phyloP scores from a whole-genome alignment of 2,329 filamentous ascomycete genomes.

The Aspergillus persii region DNA sequence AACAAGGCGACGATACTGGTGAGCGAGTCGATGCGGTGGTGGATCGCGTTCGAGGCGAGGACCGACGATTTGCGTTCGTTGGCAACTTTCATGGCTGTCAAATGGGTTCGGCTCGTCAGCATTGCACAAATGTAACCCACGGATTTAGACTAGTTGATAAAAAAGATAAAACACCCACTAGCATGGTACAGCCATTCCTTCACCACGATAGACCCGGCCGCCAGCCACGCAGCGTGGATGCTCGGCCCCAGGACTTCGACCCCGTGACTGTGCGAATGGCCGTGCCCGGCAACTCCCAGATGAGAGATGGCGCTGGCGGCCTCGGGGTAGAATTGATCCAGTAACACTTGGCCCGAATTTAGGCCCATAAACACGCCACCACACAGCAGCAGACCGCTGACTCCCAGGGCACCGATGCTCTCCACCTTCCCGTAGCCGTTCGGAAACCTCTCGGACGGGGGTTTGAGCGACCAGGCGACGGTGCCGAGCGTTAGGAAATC shows the following conservation, averaged over 20 bases:
- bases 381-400: conserved; percentile 83
- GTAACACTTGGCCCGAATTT: conserved; percentile 67
- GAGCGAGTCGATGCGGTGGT: conserved; percentile 93
- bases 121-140: neutral
- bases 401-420: conserved; percentile 86
- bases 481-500: conserved; percentile 93
- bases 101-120: conserved; percentile 7
- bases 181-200: conserved; percentile 98
- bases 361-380: conserved; percentile 92
- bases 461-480: conserved; percentile 86
- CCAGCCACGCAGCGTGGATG: conserved; percentile 92
- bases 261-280: conserved; percentile 57
- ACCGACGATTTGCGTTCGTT: conserved; percentile 92
- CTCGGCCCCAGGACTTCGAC: conserved; percentile 65
- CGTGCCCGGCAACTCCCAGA: conserved; percentile 49
- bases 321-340: conserved; percentile 71
- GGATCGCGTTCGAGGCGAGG: conserved; percentile 90
- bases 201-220: conserved; percentile 80
- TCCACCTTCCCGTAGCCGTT: conserved; percentile 97
- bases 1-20: conserved; percentile 90
- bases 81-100: conserved; percentile 86
- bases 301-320: conserved; percentile 51
- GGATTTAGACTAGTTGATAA: neutral
- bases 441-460: conserved; percentile 79
- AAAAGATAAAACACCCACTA: conserved; percentile 60